phyloP scores from a whole-genome alignment of 768 basidiomycete species.

The Tephrocybe rancida region DNA sequence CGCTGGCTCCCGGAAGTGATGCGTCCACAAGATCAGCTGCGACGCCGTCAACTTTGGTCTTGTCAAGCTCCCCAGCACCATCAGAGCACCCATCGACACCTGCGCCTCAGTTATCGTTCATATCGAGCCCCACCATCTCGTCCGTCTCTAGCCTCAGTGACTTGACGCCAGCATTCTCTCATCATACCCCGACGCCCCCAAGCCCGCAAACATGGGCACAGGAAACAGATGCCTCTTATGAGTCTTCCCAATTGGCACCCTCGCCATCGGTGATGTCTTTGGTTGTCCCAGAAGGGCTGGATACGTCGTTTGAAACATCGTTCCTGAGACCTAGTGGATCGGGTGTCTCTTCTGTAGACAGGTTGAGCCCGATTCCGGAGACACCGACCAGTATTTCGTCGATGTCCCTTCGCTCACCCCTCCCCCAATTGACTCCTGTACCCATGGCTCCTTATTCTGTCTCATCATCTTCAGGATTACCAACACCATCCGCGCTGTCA shows the following conservation, averaged over 20 bases:
- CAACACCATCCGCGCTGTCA: constrained; percentile 35
- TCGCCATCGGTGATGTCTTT: constrained; percentile 63
- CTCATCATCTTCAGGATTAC: constrained; percentile 28
- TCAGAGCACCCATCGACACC: constrained; percentile 22
- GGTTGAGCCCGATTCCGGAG: constrained; percentile 47
- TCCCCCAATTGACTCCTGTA: constrained; percentile 41
- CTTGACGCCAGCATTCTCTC: constrained; percentile 43
- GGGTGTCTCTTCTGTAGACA: constrained; percentile 42
- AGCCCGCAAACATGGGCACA: constrained; percentile 55
- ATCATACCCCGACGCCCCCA: constrained; percentile 34
- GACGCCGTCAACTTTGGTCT: constrained; percentile 20
- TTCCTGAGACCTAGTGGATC: constrained; percentile 66
- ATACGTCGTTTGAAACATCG: constrained; percentile 75
- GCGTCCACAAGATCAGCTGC: constrained; percentile 18
- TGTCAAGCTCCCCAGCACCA: constrained; percentile 23
- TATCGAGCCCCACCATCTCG: constrained; percentile 22
- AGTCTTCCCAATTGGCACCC: constrained; percentile 73
- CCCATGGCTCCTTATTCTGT: constrained; percentile 36
- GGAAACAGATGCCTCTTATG: constrained; percentile 71
- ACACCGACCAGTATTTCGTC: constrained; percentile 33
- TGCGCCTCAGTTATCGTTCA: constrained; percentile 14
- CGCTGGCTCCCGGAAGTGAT: constrained; percentile 9
- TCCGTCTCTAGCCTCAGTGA: constrained; percentile 40
- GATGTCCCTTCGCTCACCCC: constrained; percentile 30
- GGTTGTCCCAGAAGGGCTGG: constrained; percentile 59